Evolutionary conservation across 2,329 filamentous ascomycete species (phyloP).

Genomic region (Boeremia lycopersici): DNA sequence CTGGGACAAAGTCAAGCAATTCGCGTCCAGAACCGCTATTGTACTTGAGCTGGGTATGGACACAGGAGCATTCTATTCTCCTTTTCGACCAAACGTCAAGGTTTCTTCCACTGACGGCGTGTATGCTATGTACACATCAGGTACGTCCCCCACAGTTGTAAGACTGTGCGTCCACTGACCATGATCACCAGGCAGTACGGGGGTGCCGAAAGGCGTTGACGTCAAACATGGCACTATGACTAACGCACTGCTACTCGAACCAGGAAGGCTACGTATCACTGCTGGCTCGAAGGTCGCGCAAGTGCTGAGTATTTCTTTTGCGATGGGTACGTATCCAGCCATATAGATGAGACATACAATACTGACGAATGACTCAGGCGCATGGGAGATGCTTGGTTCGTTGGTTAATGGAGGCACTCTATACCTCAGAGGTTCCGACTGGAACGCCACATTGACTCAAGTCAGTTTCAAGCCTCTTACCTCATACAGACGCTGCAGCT

Average conservation of each 20-base stretch:
- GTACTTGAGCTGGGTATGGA: slow-evolving; percentile 31
- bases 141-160: slow-evolving; percentile 11
- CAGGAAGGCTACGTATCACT: slow-evolving; percentile 58
- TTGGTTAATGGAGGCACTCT: slow-evolving; percentile 65
- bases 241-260: slow-evolving; percentile 59
- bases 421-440: slow-evolving; percentile 58
- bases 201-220: slow-evolving; percentile 64
- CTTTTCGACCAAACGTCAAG: slow-evolving; percentile 24
- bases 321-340: slow-evolving; percentile 59
- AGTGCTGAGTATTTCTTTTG: slow-evolving; percentile 64
- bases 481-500: background rate
- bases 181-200: slow-evolving; percentile 53
- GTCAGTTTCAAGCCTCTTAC: slow-evolving; percentile 38
- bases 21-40: slow-evolving; percentile 21
- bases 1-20: slow-evolving; percentile 34
- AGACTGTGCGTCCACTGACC: background rate
- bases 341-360: background rate
- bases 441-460: slow-evolving; percentile 55
- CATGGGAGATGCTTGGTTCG: slow-evolving; percentile 64
- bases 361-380: slow-evolving; percentile 49
- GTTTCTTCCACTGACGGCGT: slow-evolving; percentile 34
- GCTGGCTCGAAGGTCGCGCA: slow-evolving; percentile 61
- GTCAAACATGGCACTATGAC: slow-evolving; percentile 62
- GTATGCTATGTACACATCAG: slow-evolving; percentile 60
- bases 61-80: slow-evolving; percentile 30